Evolutionary conservation across 176 grass and related monocot species (phyloP).

Genomic region (Aegilops tauschii): DNA sequence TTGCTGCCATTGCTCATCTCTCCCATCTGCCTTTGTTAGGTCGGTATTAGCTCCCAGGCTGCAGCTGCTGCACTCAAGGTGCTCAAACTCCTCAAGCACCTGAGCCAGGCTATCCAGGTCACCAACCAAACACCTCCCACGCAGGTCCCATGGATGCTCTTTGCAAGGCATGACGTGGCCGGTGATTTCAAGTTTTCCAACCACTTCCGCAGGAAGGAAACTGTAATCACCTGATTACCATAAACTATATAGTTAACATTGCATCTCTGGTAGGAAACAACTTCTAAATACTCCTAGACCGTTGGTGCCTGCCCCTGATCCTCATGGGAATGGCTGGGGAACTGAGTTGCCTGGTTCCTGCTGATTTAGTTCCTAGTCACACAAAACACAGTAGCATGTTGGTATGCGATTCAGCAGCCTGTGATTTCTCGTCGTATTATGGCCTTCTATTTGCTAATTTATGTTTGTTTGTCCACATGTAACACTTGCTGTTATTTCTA

Average conservation of each 20-base stretch:
- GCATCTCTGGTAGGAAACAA: neutral
- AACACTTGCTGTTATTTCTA: slow-evolving; percentile 20
- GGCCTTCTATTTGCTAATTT: slow-evolving; percentile 7
- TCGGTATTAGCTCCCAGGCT: neutral
- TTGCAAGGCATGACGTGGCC: neutral
- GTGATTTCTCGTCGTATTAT: neutral
- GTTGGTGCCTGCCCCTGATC: neutral
- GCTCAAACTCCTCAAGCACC: neutral
- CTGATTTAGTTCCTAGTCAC: neutral
- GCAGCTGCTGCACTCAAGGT: neutral
- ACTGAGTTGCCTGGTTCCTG: neutral
- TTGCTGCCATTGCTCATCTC: neutral
- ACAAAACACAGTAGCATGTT: slow-evolving; percentile 10
- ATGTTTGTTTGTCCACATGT: neutral
- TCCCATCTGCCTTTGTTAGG: neutral
- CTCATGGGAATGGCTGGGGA: neutral
- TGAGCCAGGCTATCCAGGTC: neutral
- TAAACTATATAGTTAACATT: neutral
- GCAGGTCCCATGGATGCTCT: neutral
- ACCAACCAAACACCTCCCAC: neutral
- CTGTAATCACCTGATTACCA: neutral
- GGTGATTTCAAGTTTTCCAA: neutral
- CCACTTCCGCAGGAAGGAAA: neutral
- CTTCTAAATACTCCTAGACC: neutral
- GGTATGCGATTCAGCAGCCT: neutral